Conservation (phyloP, 2,329 filamentous ascomycete species). For the Colletotrichum lini region DNA sequence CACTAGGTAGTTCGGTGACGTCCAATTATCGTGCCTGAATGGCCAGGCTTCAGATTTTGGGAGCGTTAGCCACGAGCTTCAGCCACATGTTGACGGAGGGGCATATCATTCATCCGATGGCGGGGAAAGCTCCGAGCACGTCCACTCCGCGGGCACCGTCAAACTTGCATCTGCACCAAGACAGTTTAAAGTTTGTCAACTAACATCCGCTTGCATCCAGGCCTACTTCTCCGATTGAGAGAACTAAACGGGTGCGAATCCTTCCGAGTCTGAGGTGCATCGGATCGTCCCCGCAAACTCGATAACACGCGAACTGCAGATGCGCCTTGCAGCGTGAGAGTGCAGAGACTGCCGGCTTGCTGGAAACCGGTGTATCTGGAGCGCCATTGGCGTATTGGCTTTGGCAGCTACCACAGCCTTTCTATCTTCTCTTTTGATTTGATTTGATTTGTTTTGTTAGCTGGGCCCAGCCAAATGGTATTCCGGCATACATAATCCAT, state of each 20-base stretch:
- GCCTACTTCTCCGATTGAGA: neutral
- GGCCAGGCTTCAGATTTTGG: constrained; percentile 1
- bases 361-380: too few species aligned
- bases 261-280: constrained; percentile 3
- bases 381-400: too few species aligned
- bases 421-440: too few species aligned
- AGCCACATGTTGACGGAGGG: neutral
- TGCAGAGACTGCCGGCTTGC: neutral
- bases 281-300: constrained; percentile 5
- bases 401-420: too few species aligned
- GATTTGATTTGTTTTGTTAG: too few species aligned
- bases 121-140: neutral
- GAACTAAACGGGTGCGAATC: neutral
- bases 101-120: too few species aligned
- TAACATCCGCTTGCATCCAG: too few species aligned
- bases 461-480: neutral
- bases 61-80: constrained; percentile 16
- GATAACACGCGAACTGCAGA: neutral
- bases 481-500: neutral
- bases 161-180: neutral
- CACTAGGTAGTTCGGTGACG: constrained; percentile 28
- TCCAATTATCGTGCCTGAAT: constrained; percentile 36
- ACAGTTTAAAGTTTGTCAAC: neutral
- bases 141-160: neutral
- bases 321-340: neutral